phyloP scores from a whole-genome alignment of 805 yeast species.

The Lachancea cidri region DNA sequence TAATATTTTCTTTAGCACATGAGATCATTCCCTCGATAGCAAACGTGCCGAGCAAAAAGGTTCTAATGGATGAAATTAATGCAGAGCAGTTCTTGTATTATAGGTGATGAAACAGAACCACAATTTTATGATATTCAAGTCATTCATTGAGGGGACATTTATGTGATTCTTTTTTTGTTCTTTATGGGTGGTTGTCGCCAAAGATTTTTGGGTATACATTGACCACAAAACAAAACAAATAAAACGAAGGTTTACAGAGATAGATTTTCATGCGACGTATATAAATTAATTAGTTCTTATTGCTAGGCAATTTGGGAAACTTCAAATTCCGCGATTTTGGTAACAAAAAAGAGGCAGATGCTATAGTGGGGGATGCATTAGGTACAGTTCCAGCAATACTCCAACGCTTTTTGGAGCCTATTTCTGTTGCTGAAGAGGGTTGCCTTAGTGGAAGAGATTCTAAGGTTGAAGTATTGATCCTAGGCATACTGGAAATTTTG shows the following conservation, averaged over 20 bases:
- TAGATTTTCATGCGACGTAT: background rate
- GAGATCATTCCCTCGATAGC: background rate
- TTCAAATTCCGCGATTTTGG: slow-evolving; percentile 3
- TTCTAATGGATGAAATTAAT: background rate
- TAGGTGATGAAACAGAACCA: background rate
- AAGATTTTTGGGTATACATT: background rate
- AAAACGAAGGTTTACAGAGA: background rate
- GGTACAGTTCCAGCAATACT: slow-evolving; percentile 6
- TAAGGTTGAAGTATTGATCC: slow-evolving; percentile 1
- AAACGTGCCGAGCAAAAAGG: background rate
- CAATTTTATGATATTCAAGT: background rate
- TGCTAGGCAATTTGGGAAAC: slow-evolving; percentile 6
- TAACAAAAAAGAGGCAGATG: background rate
- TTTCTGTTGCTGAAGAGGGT: slow-evolving; percentile 3
- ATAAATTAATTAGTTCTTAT: slow-evolving; percentile 2
- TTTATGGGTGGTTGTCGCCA: background rate
- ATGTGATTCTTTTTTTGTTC: background rate
- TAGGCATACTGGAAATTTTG: background rate
- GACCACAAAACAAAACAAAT: background rate
- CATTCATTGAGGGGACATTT: background rate
- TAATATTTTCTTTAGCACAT: background rate
- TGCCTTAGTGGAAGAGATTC: background rate
- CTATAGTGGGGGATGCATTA: slow-evolving; percentile 1
- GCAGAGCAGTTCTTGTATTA: background rate
- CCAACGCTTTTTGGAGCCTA: slow-evolving; percentile 5